Evolutionary conservation across 345 rosid species (phyloP), one percentile per base, ranked within the genome.

Genomic region (Linum usitatissimum): DNA sequence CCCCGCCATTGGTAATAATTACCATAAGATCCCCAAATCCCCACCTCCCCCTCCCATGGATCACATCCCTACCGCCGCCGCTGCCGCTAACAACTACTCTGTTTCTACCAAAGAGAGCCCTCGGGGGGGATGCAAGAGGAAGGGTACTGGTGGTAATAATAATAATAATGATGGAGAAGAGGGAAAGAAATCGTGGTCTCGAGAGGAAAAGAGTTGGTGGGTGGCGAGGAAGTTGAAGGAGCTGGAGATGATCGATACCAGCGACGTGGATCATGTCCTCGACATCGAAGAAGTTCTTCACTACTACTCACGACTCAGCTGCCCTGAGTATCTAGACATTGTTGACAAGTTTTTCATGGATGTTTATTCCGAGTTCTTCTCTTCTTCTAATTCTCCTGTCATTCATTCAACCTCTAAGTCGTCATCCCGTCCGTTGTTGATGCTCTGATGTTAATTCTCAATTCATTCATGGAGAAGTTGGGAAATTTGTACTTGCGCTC

Each of bases 211-310:
- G 58, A 55, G 58, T 9, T 55, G 58, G 0, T 8, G 0, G 4
- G 1, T 55, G 58, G 58, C 23, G 21, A 13, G 30, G 58, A 55
- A 55, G 58, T 20, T 55, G 58, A 55, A 55, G 58, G 58, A 55
- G 58, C 23, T 55, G 12, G 23, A 55, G 58, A 55, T 18, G 23
- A 12, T 18, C 1, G 57, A 21, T 55, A 10, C 17, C 15, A 45
- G 51, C 51, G 9, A 45, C 14, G 51, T 45, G 51, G 51, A 45
- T 45, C 51, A 55, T 55, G 58, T 18, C 5, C 30, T n/a, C 21
- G 58, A 55, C 30, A 21, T 55, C 7, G 58, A 55, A 21, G 28
- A 55, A 55, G 9, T 55, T 18, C 23, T 55, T 3, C 58, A 55
- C 30, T 55, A 55, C 58, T 55, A 55, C 13, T 55, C 58, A 6